These are phyloP conservation scores for Colletotrichum musicola DNA, from an alignment of 2,329 filamentous ascomycete species.

Conservation along the genomic window DNA sequence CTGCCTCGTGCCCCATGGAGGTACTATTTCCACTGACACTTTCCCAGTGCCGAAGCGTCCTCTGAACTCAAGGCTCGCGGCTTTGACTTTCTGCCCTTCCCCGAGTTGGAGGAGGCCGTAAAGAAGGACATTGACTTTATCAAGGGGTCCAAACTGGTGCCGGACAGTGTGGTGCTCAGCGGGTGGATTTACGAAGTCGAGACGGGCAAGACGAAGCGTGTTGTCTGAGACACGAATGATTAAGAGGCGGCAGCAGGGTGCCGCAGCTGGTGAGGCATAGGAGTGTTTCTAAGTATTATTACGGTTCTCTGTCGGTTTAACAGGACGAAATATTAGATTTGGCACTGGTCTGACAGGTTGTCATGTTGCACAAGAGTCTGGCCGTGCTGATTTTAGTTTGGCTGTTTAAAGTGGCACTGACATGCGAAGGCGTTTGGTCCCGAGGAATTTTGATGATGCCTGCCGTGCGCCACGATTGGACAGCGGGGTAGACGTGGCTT, in stretches of 20 bases:
- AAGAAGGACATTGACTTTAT: conserved; percentile 75
- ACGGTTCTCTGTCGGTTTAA: too few species aligned
- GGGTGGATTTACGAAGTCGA: conserved; percentile 86
- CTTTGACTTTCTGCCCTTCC: conserved; percentile 76
- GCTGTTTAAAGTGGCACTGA: neutral
- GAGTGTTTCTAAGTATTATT: neutral
- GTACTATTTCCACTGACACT: conserved; percentile 27
- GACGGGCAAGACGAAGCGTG: conserved; percentile 66
- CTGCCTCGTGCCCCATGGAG: conserved; percentile 33
- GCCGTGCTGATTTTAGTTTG: neutral
- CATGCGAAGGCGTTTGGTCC: conserved; percentile 5
- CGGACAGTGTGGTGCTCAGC: conserved; percentile 70
- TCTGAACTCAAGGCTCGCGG: conserved; percentile 41
- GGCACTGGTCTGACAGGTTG: too few species aligned
- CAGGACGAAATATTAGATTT: too few species aligned
- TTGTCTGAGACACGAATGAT: conserved; percentile 44
- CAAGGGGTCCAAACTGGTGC: conserved; percentile 69
- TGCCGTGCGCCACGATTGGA: conserved; percentile 26
- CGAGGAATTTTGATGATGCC: conserved; percentile 9
- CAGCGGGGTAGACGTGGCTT: conserved; percentile 21
- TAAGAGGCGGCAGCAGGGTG: conserved; percentile 5
- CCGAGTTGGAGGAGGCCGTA: conserved; percentile 73
- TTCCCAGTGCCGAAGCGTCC: conserved; percentile 37
- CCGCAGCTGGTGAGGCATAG: neutral
- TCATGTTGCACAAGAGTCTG: neutral